phyloP scores from a whole-genome alignment of 1,284 basidiomycete species.

The Irpex rosettiformis region DNA sequence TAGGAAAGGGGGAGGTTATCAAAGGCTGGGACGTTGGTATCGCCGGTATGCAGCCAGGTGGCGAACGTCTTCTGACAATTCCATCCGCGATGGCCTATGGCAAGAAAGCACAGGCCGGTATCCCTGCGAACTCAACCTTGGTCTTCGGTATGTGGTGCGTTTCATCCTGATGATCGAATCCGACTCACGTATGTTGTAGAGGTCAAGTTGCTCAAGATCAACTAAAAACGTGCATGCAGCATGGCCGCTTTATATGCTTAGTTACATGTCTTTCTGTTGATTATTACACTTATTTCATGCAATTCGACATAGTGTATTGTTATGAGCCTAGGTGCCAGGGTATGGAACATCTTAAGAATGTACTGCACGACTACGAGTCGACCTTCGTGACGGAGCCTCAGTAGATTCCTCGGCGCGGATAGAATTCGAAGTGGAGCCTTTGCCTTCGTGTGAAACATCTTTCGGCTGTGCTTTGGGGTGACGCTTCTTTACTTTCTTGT shows the following conservation, averaged over 20 bases:
- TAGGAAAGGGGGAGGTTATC: conserved; percentile 72
- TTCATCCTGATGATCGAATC: background rate
- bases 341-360: background rate
- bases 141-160: conserved; percentile 56
- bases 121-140: conserved; percentile 70
- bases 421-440: background rate
- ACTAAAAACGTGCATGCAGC: conserved; percentile 35
- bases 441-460: background rate
- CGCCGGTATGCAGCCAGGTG: conserved; percentile 88
- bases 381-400: background rate
- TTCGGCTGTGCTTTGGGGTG: background rate
- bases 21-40: conserved; percentile 89
- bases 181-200: conserved; percentile 41
- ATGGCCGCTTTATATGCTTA: conserved; percentile 52
- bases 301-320: background rate
- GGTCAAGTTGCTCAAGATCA: conserved; percentile 70
- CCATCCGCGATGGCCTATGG: conserved; percentile 74
- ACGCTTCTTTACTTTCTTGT: conserved; percentile 2
- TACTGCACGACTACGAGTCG: background rate
- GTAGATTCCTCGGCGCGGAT: background rate
- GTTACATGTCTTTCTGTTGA: conserved; percentile 60
- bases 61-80: conserved; percentile 82
- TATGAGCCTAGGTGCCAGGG: background rate
- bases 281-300: background rate
- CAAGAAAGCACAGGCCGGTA: conserved; percentile 44